A percentile compares a stretch with the other conserved stretches of the same genome.
These are phyloP conservation scores for Leucosporidium scottii DNA, from an alignment of 768 basidiomycete genomes.

Conservation along the genomic window DNA sequence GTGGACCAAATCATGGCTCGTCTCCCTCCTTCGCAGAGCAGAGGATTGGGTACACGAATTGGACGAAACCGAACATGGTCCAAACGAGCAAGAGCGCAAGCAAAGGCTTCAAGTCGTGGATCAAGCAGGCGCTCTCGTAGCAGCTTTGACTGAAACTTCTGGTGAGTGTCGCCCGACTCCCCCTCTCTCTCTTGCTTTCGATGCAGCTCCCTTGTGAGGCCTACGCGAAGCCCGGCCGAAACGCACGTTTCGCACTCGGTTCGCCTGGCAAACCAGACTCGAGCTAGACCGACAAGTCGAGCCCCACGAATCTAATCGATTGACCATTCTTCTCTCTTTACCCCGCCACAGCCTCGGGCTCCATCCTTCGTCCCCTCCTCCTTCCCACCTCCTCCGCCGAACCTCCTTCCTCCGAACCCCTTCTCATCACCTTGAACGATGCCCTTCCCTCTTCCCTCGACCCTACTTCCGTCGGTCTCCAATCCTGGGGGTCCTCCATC, in stretches of 20 bases:
- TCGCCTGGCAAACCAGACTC: no score
- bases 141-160: slow-evolving; percentile 18
- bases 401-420: slow-evolving; percentile 16
- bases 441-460: slow-evolving; percentile 60
- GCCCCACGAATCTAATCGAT: no score
- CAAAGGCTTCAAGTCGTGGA: slow-evolving; percentile 13
- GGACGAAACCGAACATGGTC: background rate
- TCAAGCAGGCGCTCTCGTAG: slow-evolving; percentile 16
- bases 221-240: background rate
- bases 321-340: no score
- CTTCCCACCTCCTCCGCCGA: slow-evolving; percentile 23
- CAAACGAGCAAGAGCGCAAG: background rate
- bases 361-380: slow-evolving; percentile 25
- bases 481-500: slow-evolving; percentile 77
- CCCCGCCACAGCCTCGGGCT: slow-evolving; percentile 12
- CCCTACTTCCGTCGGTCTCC: slow-evolving; percentile 52
- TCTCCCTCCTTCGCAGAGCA: background rate
- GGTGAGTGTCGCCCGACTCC: no score
- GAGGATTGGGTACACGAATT: background rate
- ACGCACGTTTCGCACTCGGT: background rate
- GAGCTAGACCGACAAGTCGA: no score
- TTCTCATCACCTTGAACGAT: slow-evolving; percentile 52
- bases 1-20: background rate
- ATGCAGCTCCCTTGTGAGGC: background rate
- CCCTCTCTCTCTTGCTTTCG: no score